Conservation (phyloP, 345 rosid genomes). For the Moricandia arvensis region DNA sequence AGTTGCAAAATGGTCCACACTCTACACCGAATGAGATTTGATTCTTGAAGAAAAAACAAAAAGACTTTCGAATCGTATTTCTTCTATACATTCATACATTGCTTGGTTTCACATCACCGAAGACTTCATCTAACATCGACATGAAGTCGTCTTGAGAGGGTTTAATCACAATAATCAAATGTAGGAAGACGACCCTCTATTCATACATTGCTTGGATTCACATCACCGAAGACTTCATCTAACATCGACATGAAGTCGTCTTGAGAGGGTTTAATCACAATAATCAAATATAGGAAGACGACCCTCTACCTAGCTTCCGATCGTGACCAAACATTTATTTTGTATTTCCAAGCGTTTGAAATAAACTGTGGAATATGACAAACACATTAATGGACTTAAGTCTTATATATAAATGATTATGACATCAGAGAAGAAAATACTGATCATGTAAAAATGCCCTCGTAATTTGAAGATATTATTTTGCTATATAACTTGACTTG, state of each 20-base stretch:
- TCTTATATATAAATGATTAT: not conserved
- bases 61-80: not conserved
- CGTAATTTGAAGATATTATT: not conserved
- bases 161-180: slow-evolving; percentile 11
- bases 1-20: slow-evolving; percentile 18
- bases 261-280: slow-evolving; percentile 4
- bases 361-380: not conserved
- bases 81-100: not conserved
- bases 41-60: slow-evolving; percentile 13
- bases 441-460: not conserved
- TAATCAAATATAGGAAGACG: not conserved
- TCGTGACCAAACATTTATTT: slow-evolving; percentile 3
- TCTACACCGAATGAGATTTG: slow-evolving; percentile 9
- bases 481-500: not conserved
- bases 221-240: slow-evolving; percentile 19
- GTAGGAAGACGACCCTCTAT: slow-evolving; percentile 4
- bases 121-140: slow-evolving; percentile 10
- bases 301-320: not conserved
- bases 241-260: not conserved
- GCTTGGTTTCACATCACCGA: slow-evolving; percentile 20
- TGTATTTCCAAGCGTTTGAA: not conserved
- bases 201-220: slow-evolving; percentile 2
- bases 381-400: not conserved
- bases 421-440: not conserved
- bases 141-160: not conserved